Evolutionary conservation across 371 early-diverging fungal species (phyloP).

Genomic region (Smittium mucronatum): DNA sequence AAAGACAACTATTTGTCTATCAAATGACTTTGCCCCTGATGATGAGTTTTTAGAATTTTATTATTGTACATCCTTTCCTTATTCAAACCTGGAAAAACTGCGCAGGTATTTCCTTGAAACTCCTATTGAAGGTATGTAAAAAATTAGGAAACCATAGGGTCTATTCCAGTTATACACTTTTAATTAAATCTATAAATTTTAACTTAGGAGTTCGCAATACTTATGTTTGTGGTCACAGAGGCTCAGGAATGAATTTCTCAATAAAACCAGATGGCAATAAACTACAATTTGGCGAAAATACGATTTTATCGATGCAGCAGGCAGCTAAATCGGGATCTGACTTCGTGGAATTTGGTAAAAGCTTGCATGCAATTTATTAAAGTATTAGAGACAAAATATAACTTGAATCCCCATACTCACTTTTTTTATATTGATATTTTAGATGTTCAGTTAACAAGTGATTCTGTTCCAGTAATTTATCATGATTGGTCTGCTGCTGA

Average conservation of each 20-base stretch:
- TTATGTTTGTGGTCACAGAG: slow-evolving; percentile 71
- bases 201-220: background rate
- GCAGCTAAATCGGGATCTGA: slow-evolving; percentile 79
- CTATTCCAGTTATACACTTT: too few relatives aligned
- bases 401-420: background rate
- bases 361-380: background rate
- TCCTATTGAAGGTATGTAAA: background rate
- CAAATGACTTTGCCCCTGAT: background rate
- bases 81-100: background rate
- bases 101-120: background rate
- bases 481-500: slow-evolving; percentile 90
- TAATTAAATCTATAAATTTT: background rate
- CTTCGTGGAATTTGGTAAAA: slow-evolving; percentile 74
- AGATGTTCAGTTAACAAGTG: slow-evolving; percentile 88
- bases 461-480: slow-evolving; percentile 80
- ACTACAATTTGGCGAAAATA: slow-evolving; percentile 88
- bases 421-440: background rate
- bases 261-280: slow-evolving; percentile 23
- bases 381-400: too few relatives aligned
- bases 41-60: background rate
- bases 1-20: background rate
- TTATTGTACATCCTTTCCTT: background rate
- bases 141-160: too few relatives aligned
- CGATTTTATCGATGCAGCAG: slow-evolving; percentile 75
- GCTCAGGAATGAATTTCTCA: slow-evolving; percentile 72